phyloP scores from a whole-genome alignment of 1,284 basidiomycete genomes.

The Rhizoctonia solani region DNA sequence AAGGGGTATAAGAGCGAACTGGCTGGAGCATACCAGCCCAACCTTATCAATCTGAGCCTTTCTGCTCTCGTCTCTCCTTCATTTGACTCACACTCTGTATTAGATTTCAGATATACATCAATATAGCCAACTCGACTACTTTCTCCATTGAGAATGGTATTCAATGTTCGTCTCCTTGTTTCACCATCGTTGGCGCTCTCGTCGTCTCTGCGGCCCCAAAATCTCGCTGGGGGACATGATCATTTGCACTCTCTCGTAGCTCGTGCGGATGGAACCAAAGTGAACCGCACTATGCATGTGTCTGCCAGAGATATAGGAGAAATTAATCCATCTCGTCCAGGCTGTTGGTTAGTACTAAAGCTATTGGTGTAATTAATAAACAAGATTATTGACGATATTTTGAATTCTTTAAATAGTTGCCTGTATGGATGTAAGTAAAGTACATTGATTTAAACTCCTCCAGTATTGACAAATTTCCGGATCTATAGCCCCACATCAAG shows the following conservation, averaged over 20 bases:
- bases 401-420: neutral
- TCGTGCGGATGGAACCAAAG: neutral
- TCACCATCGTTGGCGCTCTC: neutral
- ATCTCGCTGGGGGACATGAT: neutral
- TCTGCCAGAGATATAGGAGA: neutral
- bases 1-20: no score
- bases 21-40: no score
- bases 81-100: no score
- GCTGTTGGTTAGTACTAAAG: neutral
- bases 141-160: neutral
- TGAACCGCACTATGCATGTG: neutral
- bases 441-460: neutral
- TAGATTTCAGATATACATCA: no score
- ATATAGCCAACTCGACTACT: neutral
- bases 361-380: neutral
- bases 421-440: neutral
- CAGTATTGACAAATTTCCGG: no score
- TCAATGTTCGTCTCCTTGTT: neutral
- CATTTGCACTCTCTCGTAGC: neutral
- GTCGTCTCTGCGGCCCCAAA: neutral
- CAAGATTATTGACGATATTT: neutral
- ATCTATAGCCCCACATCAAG: neutral
- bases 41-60: no score
- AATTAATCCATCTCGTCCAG: neutral
- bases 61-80: no score